Evolutionary conservation across 2,329 filamentous ascomycete genomes (phyloP), one percentile per base, ranked within the genome.

Genomic region (Exophiala alcalophila): DNA sequence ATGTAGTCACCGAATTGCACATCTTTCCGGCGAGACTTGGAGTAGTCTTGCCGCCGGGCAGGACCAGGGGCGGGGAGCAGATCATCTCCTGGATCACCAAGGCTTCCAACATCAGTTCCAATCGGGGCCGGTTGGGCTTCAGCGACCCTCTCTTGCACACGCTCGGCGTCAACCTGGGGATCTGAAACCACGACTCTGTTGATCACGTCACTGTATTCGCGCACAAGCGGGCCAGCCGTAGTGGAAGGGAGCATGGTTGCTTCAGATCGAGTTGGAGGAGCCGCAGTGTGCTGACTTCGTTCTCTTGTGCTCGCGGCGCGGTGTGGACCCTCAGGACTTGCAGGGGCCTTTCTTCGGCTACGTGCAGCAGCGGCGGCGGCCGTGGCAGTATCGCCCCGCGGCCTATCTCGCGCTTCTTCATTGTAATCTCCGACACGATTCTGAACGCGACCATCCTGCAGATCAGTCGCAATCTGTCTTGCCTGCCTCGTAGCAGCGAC

Each of bases 1-100:
- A 94, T 88, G 65, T 97, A 98, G 52, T 96, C 89, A 47, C 91
- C 91, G 62, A 98, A 97, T 54, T 87, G 90, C 28, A 84, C 89
- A 53, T 84, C 80, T 70, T 94, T 95, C 47, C 75, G 68, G 20
- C 70, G 68, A 14, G 71, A 67, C 42, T 62, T 65, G 14, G 76
- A 76, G 57, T 80, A 77, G 57, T 82, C 78, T 55, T 81, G 78
- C 40, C 78, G 69, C 54, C 65, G 69, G 33, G 57, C 54, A 12
- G 56, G 41, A 5, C 64, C 62, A 27, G 60, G 55, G 24, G 59
- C 60, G 9, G 49, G 49, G 9, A 52, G 42, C 10, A 49, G n/a
- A 23, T 55, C 60, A 38, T 63, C 63, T 20, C 53, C 55, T 28
- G 60, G 60, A 25, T 64, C 64, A 30, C 78, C 74, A 12, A 34